Percentiles rank a stretch among this genome's conserved stretches.
These are phyloP conservation scores for Diplocarpon mali DNA, from an alignment of 2,329 filamentous ascomycete species.

Conservation along the genomic window DNA sequence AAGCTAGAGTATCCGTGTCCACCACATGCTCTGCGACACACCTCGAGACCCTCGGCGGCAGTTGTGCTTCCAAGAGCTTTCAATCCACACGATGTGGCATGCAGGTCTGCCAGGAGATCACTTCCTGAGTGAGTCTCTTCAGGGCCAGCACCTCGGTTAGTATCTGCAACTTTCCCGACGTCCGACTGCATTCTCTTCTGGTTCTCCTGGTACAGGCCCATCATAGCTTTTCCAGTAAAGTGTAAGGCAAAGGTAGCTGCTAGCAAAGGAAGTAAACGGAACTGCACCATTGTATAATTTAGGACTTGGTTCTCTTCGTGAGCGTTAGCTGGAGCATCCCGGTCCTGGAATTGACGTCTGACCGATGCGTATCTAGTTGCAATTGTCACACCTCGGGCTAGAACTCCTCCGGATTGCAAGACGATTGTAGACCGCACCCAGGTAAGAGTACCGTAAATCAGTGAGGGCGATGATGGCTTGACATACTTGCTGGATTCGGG, in stretches of 20 bases:
- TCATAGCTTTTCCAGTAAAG: constrained; percentile 70
- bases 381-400: constrained; percentile 68
- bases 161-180: constrained; percentile 29
- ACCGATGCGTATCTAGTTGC: constrained; percentile 65
- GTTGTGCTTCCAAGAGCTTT: constrained; percentile 64
- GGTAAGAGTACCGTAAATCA: constrained; percentile 67
- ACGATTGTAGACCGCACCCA: constrained; percentile 67
- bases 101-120: constrained; percentile 60
- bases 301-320: constrained; percentile 62
- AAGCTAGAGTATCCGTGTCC: constrained; percentile 69
- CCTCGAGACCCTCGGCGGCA: constrained; percentile 63
- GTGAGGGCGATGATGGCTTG: constrained; percentile 51
- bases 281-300: constrained; percentile 74
- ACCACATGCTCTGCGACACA: constrained; percentile 64
- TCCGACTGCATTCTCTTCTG: constrained; percentile 51
- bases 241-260: constrained; percentile 69
- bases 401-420: constrained; percentile 57
- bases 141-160: constrained; percentile 48
- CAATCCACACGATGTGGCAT: constrained; percentile 65
- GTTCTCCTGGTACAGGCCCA: constrained; percentile 60
- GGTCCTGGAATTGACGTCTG: constrained; percentile 67
- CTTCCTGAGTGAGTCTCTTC: constrained; percentile 56
- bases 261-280: constrained; percentile 59
- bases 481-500: constrained; percentile 57
- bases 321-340: constrained; percentile 47